These are phyloP conservation scores for Apiotrichum akiyoshidainum DNA, from an alignment of 1,284 basidiomycete genomes.

Conservation along the genomic window DNA sequence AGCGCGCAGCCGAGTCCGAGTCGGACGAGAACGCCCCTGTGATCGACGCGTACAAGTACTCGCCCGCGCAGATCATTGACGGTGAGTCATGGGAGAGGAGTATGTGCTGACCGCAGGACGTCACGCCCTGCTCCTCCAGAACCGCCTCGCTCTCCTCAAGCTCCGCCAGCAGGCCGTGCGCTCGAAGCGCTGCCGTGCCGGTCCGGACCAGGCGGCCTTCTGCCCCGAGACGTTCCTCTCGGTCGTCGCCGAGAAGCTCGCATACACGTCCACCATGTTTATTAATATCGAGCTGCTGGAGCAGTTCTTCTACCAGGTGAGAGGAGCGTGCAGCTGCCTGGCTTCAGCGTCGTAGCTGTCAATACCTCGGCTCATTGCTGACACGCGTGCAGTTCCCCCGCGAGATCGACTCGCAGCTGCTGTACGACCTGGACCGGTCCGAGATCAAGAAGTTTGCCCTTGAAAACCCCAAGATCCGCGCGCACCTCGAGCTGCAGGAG, in stretches of 20 bases:
- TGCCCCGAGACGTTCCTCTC: conserved; percentile 97
- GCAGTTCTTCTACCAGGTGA: conserved; percentile 95
- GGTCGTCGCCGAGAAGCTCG: conserved; percentile 94
- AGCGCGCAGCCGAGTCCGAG: conserved; percentile 23
- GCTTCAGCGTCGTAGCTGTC: no score
- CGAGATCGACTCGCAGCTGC: conserved; percentile 90
- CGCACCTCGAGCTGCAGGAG: conserved; percentile 93
- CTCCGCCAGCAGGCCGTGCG: conserved; percentile 78
- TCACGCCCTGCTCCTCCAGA: conserved; percentile 81
- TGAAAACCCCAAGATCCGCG: conserved; percentile 82
- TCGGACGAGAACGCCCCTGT: conserved; percentile 53
- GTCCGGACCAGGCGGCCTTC: conserved; percentile 79
- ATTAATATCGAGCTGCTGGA: conserved; percentile 96
- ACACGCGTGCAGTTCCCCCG: conserved; percentile 83
- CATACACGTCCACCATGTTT: conserved; percentile 95
- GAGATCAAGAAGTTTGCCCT: conserved; percentile 84
- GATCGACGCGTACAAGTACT: conserved; percentile 77
- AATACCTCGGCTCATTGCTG: not conserved
- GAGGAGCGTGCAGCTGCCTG: conserved; percentile 27
- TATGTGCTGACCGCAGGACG: conserved; percentile 61
- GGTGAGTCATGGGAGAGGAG: conserved; percentile 57
- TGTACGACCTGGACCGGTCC: conserved; percentile 82
- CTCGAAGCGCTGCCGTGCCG: conserved; percentile 79
- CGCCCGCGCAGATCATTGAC: conserved; percentile 82
- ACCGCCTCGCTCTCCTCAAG: conserved; percentile 77